Base-by-base conservation (phyloP, 345 rosid genomes). In the Gossypium ekmanianum region DNA sequence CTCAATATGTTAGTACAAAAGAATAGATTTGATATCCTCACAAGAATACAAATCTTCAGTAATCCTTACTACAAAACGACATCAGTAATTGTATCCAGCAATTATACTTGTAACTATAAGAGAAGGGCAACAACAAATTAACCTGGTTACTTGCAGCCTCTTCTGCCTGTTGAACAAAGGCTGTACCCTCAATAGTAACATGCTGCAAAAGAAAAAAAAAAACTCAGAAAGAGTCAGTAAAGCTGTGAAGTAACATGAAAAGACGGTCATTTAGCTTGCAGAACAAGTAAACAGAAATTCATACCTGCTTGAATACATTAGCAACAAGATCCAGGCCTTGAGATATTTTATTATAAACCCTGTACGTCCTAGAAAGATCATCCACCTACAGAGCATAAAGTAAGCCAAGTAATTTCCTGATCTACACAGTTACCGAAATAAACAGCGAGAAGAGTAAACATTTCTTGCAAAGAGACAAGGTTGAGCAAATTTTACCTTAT, bases 281-380 rank as follows among this genome's bases (percentile, higher is more conserved):
- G 39, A 51, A 57, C 45, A 61, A 67, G 47, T 63, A 70, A 16
- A 61, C 2, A 58, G 73, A 73, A 11, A 70, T 26, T 14, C 81
- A 29, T 71, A 96, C 99, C 97, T 92, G 92, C 84, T 96, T 93
- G 82, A 96, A 92, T 72, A 87, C 79, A 78, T 80, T 78, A 74
- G 98, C 93, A 59, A 93, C 89, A 12, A 92, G 97, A 58, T 92
- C 99, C 85, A 96, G 79, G 77, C 97, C 97, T 71, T 74, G 72
- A 2, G 85, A 80, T 76, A 92, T 89, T 76, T 91, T 89, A 74
- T 83, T 85, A 76, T 88, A 96, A 61, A 93, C 98, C 85, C 94
- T 87, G 83, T 87, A 93, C 89, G 93, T 93, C 87, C 99, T 85
- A 29, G 98, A 96, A 71, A 96, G 90, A 83, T 96, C 99, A 20